Percentiles rank a stretch among this genome's conserved stretches.
Evolutionary conservation across 768 basidiomycete genomes (phyloP).

Genomic region (Gyrodon lividus): DNA sequence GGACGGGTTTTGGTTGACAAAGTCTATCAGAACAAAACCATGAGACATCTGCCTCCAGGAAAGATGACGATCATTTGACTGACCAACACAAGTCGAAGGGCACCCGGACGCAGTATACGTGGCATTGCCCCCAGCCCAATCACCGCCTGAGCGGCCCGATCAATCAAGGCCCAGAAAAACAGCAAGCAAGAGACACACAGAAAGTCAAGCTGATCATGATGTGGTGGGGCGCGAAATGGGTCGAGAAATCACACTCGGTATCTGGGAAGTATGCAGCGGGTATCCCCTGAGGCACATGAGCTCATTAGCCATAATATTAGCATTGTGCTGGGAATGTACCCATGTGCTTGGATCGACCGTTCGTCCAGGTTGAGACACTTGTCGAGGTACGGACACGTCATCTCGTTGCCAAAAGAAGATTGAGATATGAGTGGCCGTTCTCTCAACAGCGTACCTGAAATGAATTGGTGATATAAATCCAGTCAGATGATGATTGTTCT

Average conservation of each 20-base stretch:
- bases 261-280: constrained; percentile 61
- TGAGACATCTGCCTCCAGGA: background rate
- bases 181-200: background rate
- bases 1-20: constrained; percentile 33
- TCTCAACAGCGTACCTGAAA: constrained; percentile 35
- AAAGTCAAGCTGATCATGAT: constrained; percentile 54
- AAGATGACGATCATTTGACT: background rate
- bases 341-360: constrained; percentile 17
- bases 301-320: constrained; percentile 22
- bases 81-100: constrained; percentile 15
- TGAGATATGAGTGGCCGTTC: constrained; percentile 30
- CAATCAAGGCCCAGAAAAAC: constrained; percentile 11
- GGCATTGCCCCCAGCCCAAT: constrained; percentile 13
- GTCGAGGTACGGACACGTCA: constrained; percentile 29
- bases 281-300: constrained; percentile 40
- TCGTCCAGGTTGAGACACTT: constrained; percentile 24
- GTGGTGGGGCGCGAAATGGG: constrained; percentile 52
- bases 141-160: constrained; percentile 6
- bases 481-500: background rate
- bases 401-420: constrained; percentile 40
- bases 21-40: constrained; percentile 8
- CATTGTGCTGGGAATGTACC: constrained; percentile 15
- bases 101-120: constrained; percentile 13
- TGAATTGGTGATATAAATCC: background rate
- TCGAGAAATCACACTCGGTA: constrained; percentile 53